Base-by-base conservation (phyloP, 495 filamentous ascomycete genomes). In the Aspergillus baeticus region DNA sequence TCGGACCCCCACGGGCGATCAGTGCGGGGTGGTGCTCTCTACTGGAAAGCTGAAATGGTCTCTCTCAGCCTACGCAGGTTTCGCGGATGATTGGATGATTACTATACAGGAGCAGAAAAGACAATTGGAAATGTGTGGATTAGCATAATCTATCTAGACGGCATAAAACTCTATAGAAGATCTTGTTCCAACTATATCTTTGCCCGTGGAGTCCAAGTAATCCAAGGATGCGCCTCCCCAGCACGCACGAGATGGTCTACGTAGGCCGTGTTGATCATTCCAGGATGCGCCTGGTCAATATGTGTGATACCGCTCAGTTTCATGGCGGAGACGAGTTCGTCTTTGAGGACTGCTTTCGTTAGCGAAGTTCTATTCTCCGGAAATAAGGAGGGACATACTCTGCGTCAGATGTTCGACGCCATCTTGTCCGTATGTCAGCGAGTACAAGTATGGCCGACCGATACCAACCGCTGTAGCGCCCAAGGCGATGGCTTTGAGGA, bases 261-360 rank as follows among this genome's bases (percentile, higher is more conserved):
- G 34, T 77, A 81, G 6, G 69, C 61, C n/a, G 87, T 89, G 62
- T 87, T 87, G 34, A 88, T 58, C 42, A 86, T 59, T 0, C 79
- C 83, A 2, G 85, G 84, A 63, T 84, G 80, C 7, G 82, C 77
- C 70, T 88, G 75, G 7, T 78, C 75, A 7, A 91, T 67, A 56
- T 85, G 73, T 11, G 82, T 89, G 13, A 92, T 78, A 3, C 87
- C 88, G 52, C 82, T 79, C 73, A 89, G 79, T 34, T 81, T 76
- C 86, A 90, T 89, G 6, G 86, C 82, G 3, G 84, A 86, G 55
- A 84, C 77, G 34, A 91, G 68, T 62, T 92, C 88, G 56, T 89
- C 86, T 54, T 81, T 79, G 22, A 92, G 60, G n/a, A 89, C 85
- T 86, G 57, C 31, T 34, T 13, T 10, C 34, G 29, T 60, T 23